Evolutionary conservation across 306 rosid species (phyloP), one percentile per base, ranked within the genome.

Genomic region (Cicer chorassanicum): DNA sequence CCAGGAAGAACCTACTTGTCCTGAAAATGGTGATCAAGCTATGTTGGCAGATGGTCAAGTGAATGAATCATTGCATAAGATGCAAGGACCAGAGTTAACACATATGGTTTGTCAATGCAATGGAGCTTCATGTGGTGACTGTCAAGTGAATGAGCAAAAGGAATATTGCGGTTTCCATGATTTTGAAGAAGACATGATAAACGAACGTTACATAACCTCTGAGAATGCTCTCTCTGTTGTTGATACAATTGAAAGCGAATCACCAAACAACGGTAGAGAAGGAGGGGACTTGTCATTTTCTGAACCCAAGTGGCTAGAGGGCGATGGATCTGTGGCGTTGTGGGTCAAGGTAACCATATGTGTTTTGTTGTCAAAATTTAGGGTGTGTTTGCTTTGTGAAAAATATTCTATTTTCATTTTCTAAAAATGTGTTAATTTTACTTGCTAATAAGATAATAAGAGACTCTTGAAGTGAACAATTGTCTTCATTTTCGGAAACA

Each of bases 321-420:
- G 92, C 50, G 98, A 92, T 77, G 93, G 62, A 81, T 85, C 99
- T 61, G 83, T 92, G 72, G 98, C 99, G 64, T 65, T 95, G 84
- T 95, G 99, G 99, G 97, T 92, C 70, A 95, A 92, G 99, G 99
- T 94, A 87, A 45, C 68, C 75, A 51, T 68, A 65, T 80, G 36
- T 68, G 16, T 43, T 80, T 8, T 63, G 18, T 24, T 63, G 19
- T 64, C 21, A 65, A 38, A 72, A 72, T 70, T 53, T 77, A 51
- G 64, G 36, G 5, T 29, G 36, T 0, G 5, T 29, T 29, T 29
- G 36, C 36, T 3, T 29, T 29, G 36, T 29, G 36, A 29, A 29
- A 29, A 29, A 29, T 29, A 29, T 29, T 29, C 36, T 29, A 29
- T 29, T 29, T 29, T 29, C 36, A 29, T 29, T 29, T 29, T 29